Base-by-base conservation (phyloP, 129 eudicot genomes). In the Pulicaria dysenterica region DNA sequence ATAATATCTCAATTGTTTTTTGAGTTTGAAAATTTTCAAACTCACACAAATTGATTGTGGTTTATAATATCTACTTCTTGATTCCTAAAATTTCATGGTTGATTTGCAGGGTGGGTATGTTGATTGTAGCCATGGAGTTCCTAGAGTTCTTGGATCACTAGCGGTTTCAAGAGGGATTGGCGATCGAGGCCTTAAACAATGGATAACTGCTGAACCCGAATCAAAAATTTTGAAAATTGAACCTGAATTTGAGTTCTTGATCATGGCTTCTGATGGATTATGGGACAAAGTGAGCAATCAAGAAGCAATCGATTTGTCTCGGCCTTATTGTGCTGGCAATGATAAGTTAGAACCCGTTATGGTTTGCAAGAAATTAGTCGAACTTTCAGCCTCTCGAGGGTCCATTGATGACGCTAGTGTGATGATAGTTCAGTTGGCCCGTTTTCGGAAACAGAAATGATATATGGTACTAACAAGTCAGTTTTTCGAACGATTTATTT, bases 201-300 rank as follows among this genome's bases (percentile, higher is more conserved):
- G 99, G 99, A 86, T 91, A 15, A 84, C 67, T 4, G 89, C 99
- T 0, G 99, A 90, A 64, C 99, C 99, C 1, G 97, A 90, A 63
- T 81, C 96, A 1, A 75, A 73, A 51, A 6, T 83, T 15, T 42
- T 85, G 40, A 77, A 73, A 31, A 90, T 90, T 8, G 67, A 54
- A 54, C 87, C 83, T 3, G 96, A 86, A 50, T 70, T 77, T 8
- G 96, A 95, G 84, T 90, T 95, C 80, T 70, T 91, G 71, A 82
- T 95, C 78, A 86, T 95, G 73, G 97, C 99, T 57, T 95, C 99
- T 8, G 99, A 95, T 64, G 99, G 97, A 8, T 76, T 95, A 47
- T 95, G 99, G 99, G 97, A 95, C 57, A 90, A 88, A 89, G 98
- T 95, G 49, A 85, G 89, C 34, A 90, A 88, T 76, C 99, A 95